Evolutionary conservation across 257 asterid species (phyloP).

Genomic region (Solanum chaucha): DNA sequence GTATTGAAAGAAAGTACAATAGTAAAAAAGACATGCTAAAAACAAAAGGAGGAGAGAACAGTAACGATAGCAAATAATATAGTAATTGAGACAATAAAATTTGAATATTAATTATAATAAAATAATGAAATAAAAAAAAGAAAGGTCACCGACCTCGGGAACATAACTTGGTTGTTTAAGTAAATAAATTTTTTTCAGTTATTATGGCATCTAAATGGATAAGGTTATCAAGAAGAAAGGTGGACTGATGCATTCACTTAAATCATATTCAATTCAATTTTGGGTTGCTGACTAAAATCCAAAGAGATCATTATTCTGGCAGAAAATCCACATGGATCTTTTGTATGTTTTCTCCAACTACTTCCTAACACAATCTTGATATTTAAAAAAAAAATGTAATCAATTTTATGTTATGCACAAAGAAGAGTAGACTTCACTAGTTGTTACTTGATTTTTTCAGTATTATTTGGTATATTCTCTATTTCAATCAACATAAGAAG

Average conservation of each 20-base stretch:
- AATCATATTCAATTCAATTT: background rate
- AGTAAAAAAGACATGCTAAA: fast-evolving
- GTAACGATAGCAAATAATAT: background rate
- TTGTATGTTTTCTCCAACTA: background rate
- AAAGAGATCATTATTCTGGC: background rate
- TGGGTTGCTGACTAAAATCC: background rate
- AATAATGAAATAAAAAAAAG: background rate
- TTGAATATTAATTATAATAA: background rate
- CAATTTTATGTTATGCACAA: background rate
- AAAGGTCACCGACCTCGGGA: background rate
- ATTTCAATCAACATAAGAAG: background rate
- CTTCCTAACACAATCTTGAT: background rate
- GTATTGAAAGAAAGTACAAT: background rate
- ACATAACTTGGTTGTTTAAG: background rate
- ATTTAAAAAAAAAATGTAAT: background rate
- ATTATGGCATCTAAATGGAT: slow-evolving; percentile 1
- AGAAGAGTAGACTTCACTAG: background rate
- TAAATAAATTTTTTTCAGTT: background rate
- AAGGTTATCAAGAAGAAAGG: background rate
- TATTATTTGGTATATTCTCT: background rate
- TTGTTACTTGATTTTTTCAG: background rate
- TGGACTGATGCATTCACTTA: background rate
- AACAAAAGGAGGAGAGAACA: background rate
- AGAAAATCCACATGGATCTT: background rate
- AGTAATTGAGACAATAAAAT: background rate